A percentile compares a stretch with the other conserved stretches of the same genome.
These are phyloP conservation scores for Globisporangium splendens DNA, from an alignment of 352 stramenopile species.

Conservation along the genomic window DNA sequence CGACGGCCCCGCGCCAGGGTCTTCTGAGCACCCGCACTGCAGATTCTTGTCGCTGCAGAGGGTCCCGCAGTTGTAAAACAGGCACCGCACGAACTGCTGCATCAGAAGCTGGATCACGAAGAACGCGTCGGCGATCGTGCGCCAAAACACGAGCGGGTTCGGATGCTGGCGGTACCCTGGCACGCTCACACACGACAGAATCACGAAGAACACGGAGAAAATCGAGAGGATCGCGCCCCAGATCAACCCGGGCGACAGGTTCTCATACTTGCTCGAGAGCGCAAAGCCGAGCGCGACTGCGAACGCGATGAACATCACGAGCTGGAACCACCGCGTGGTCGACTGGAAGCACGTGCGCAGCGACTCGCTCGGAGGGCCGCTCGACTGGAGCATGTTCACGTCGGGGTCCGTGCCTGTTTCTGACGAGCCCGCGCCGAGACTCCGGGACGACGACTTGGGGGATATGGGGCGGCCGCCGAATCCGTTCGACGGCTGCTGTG, in stretches of 20 bases:
- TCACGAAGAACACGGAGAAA: constrained; percentile 87
- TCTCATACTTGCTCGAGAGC: constrained; percentile 63
- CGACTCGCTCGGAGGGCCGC: constrained; percentile 14
- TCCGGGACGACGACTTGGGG: constrained; percentile 35
- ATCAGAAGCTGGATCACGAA: constrained; percentile 81
- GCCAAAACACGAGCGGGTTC: constrained; percentile 88
- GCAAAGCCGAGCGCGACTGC: constrained; percentile 54
- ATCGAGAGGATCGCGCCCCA: constrained; percentile 79
- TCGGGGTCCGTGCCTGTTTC: constrained; percentile 37
- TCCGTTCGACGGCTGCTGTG: background rate
- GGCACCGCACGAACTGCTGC: constrained; percentile 76
- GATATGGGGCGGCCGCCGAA: constrained; percentile 9
- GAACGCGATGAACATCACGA: constrained; percentile 82
- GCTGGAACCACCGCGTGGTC: constrained; percentile 80
- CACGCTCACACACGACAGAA: constrained; percentile 79
- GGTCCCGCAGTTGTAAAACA: constrained; percentile 79
- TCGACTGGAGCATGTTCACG: constrained; percentile 42
- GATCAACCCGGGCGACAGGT: constrained; percentile 77
- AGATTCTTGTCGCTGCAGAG: constrained; percentile 65
- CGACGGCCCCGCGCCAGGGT: constrained; percentile 35
- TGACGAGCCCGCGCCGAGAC: constrained; percentile 28
- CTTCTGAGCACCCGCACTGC: constrained; percentile 72
- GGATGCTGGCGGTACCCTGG: constrained; percentile 79
- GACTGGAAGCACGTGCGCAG: constrained; percentile 68
- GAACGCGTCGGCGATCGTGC: constrained; percentile 78